Conservation (phyloP, 805 yeast species). For the Naumovozyma baii region DNA sequence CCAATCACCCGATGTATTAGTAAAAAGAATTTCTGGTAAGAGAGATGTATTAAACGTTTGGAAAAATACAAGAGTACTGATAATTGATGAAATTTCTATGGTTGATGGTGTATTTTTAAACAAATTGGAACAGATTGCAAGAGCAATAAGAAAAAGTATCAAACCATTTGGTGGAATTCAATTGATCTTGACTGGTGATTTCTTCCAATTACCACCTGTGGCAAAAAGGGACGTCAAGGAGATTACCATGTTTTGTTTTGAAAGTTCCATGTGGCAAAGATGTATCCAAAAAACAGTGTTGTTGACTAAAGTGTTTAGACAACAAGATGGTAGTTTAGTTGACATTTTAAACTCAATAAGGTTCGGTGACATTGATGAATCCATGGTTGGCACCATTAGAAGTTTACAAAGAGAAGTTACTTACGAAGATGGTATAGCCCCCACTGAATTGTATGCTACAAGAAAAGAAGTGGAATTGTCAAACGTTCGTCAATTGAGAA, state of each 20-base stretch:
- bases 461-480: slow-evolving; percentile 76
- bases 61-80: slow-evolving; percentile 57
- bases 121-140: slow-evolving; percentile 64
- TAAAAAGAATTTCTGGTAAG: slow-evolving; percentile 12
- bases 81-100: slow-evolving; percentile 94
- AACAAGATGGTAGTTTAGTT: slow-evolving; percentile 61
- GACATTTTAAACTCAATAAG: slow-evolving; percentile 75
- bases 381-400: slow-evolving; percentile 40
- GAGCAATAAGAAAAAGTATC: slow-evolving; percentile 37
- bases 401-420: slow-evolving; percentile 46
- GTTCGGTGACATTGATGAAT: slow-evolving; percentile 50
- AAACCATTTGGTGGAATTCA: slow-evolving; percentile 93
- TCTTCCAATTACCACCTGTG: slow-evolving; percentile 92
- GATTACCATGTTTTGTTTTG: slow-evolving; percentile 54
- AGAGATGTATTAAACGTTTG: slow-evolving; percentile 34
- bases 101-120: slow-evolving; percentile 70
- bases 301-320: slow-evolving; percentile 77
- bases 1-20: slow-evolving; percentile 38
- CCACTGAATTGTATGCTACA: slow-evolving; percentile 85
- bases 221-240: slow-evolving; percentile 31
- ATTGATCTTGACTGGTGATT: slow-evolving; percentile 84
- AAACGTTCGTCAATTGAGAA: slow-evolving; percentile 43
- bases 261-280: slow-evolving; percentile 57
- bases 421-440: slow-evolving; percentile 67
- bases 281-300: slow-evolving; percentile 58